Evolutionary conservation across 2,329 filamentous ascomycete genomes (phyloP), one percentile per base, ranked within the genome.

Genomic region (Talaromyces atroroseus): DNA sequence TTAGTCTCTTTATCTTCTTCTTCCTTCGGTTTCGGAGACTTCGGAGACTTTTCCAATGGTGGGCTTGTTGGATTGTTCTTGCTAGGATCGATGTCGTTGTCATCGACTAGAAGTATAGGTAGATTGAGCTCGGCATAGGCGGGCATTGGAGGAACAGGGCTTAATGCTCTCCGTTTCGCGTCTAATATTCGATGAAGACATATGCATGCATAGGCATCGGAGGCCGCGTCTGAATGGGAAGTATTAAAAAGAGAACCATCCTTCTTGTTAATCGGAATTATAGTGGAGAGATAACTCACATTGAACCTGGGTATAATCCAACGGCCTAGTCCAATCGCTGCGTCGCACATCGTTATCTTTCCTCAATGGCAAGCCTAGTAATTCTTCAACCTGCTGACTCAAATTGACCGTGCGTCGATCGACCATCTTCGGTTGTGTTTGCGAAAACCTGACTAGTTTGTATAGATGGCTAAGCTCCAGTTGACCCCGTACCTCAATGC

Each of bases 401-500:
- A 96, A 74, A 2, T 81, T 77, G 10, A 92, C 85, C 5, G 84
- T 73, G 51, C 69, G 78, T 65, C 84, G 89, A 69, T 89, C 88
- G 66, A 92, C 82, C 16, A 79, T 68, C 2, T 77, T 68, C 4
- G 76, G 79, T 38, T 82, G 74, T 5, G 75, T 74, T 54, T 75
- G 71, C 0, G 82, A 83, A 66, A 84, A 86, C 59, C 85, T 90
- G 60, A 96, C 82, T 11, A 95, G 75, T 62, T 84, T 89, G 71
- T 92, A 87, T 23, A 96, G 73, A 66, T 95, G 88, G 68, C 88
- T 92, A 7, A 96, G 78, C 72, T 96, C 92, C 59, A 95, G 82
- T 3, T 89, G 75, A 0, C 88, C 88, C 50, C 77, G 80, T 1
- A 85, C 77, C 0, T 87, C 68, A 24, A 96, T 78, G 0, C 73